Conservation (phyloP, 768 basidiomycete genomes). For the Leccinum boreale region DNA sequence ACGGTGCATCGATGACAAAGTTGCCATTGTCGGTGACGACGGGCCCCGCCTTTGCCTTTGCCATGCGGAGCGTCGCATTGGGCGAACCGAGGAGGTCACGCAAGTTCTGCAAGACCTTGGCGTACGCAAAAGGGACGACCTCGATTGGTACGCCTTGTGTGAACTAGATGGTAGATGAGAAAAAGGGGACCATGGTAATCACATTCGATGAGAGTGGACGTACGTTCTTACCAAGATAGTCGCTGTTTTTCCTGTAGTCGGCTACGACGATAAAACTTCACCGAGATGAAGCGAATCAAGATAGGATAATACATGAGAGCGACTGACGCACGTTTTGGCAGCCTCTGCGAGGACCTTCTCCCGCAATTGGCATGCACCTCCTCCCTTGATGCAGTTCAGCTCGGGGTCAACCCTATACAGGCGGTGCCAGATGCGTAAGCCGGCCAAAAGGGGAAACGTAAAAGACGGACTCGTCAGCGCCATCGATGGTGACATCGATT, state of each 20-base stretch:
- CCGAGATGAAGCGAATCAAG: slow-evolving; percentile 52
- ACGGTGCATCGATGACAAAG: slow-evolving; percentile 97
- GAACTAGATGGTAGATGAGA: slow-evolving; percentile 48
- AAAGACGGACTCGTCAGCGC: slow-evolving; percentile 84
- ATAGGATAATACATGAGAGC: neutral
- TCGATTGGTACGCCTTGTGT: slow-evolving; percentile 90
- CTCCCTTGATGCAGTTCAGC: slow-evolving; percentile 95
- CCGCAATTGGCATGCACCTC: slow-evolving; percentile 92
- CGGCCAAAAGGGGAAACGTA: neutral
- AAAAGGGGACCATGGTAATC: neutral
- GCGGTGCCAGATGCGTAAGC: neutral
- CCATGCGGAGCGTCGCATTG: slow-evolving; percentile 86
- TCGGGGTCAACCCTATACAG: slow-evolving; percentile 69
- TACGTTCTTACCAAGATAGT: slow-evolving; percentile 78
- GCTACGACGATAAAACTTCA: slow-evolving; percentile 76
- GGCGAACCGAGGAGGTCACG: slow-evolving; percentile 59
- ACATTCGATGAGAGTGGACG: slow-evolving; percentile 27
- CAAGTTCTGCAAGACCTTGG: slow-evolving; percentile 75
- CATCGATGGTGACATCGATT: slow-evolving; percentile 97
- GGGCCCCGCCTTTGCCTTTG: slow-evolving; percentile 88
- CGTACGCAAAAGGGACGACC: slow-evolving; percentile 95
- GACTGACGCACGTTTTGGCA: slow-evolving; percentile 62
- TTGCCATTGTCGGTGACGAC: slow-evolving; percentile 97
- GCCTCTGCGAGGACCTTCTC: slow-evolving; percentile 99
- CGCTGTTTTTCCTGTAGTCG: slow-evolving; percentile 92